Percentiles rank a stretch among this genome's conserved stretches.
These are phyloP conservation scores for Stenocarpella maydis DNA, from an alignment of 2,329 filamentous ascomycete species.

Conservation along the genomic window DNA sequence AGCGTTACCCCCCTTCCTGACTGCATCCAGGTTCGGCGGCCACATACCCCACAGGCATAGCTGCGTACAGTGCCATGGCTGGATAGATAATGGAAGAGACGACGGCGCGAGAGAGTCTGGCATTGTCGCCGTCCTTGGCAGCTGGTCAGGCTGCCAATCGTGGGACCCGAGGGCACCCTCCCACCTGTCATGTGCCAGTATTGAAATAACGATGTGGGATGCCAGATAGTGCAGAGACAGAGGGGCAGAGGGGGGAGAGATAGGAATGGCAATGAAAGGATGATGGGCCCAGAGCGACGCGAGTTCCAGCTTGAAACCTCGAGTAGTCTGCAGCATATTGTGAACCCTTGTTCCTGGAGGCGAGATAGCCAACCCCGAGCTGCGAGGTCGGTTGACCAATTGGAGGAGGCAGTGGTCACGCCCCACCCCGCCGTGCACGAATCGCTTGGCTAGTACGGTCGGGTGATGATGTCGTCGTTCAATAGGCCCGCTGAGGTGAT, in stretches of 20 bases:
- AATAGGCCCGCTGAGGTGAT: constrained; percentile 21
- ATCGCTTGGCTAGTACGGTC: constrained; percentile 25
- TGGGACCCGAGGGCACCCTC: constrained; percentile 15
- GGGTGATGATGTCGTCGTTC: constrained; percentile 18
- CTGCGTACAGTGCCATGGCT: background rate
- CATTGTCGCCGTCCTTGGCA: constrained; percentile 4
- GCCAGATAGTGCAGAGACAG: too few species aligned
- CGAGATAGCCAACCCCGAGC: constrained; percentile 23
- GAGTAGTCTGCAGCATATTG: constrained; percentile 24
- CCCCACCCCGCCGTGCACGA: constrained; percentile 29
- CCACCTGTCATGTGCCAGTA: background rate
- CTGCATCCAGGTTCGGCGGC: background rate
- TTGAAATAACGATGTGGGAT: constrained; percentile 12
- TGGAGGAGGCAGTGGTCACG: constrained; percentile 1
- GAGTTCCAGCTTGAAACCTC: constrained; percentile 31
- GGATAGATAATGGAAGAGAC: background rate
- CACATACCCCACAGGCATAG: background rate
- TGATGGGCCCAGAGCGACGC: constrained; percentile 8
- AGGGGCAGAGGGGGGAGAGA: background rate
- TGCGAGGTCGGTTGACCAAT: constrained; percentile 5
- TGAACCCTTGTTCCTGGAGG: constrained; percentile 25
- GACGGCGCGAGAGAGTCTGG: background rate
- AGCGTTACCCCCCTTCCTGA: background rate
- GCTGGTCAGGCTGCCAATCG: constrained; percentile 15
- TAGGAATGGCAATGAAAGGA: constrained; percentile 14